A percentile compares a stretch with the other conserved stretches of the same genome.
Conservation (phyloP, 305 asterid species). For the Ilex paraguariensis region DNA sequence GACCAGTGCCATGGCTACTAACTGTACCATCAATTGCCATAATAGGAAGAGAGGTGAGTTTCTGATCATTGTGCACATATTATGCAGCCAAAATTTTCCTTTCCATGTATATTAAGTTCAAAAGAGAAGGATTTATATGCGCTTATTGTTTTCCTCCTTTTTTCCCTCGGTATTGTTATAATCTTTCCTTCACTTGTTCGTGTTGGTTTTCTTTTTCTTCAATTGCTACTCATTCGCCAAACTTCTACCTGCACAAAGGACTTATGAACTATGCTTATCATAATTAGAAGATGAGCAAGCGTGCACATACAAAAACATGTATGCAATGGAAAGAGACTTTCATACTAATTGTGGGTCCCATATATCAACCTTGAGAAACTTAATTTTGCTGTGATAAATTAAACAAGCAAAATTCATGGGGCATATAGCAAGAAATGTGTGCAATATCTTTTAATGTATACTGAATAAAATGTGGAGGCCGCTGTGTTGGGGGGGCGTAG, state of each 20-base stretch:
- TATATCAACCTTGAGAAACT: too few species aligned
- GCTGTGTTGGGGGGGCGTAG: too few species aligned
- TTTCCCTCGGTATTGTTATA: background rate
- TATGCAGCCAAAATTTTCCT: background rate
- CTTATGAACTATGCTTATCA: too few species aligned
- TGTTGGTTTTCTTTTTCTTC: background rate
- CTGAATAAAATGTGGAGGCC: too few species aligned
- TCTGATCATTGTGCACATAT: background rate
- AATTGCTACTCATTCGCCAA: background rate
- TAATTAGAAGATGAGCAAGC: too few species aligned
- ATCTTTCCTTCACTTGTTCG: background rate
- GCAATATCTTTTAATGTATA: too few species aligned
- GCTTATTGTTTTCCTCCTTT: background rate
- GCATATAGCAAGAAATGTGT: too few species aligned
- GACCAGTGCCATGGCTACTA: slow-evolving; percentile 70
- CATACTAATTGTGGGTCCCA: too few species aligned
- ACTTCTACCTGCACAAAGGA: background rate
- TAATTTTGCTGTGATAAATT: too few species aligned
- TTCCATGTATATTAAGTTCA: background rate
- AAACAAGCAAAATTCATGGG: too few species aligned
- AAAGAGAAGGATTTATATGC: background rate
- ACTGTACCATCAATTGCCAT: slow-evolving; percentile 83
- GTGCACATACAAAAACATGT: too few species aligned
- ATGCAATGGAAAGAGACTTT: too few species aligned
- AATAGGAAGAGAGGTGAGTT: slow-evolving; percentile 88